These are phyloP conservation scores for Auricularia sp. DNA, from an alignment of 768 basidiomycete species.

Conservation along the genomic window DNA sequence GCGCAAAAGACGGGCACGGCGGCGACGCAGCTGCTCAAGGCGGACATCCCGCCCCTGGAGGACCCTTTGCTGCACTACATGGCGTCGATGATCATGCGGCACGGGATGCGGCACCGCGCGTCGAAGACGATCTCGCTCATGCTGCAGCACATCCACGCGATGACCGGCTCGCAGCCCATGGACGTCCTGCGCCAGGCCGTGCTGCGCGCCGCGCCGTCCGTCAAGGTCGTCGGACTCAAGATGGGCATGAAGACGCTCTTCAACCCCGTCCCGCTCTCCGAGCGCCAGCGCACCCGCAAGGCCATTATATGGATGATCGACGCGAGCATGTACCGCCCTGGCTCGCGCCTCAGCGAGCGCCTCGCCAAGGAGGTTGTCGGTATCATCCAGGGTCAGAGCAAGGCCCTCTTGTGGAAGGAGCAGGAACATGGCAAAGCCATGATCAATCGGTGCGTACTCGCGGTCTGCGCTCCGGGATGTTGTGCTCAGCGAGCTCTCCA, in stretches of 20 bases:
- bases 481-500: background rate
- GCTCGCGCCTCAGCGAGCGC: conserved; percentile 52
- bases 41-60: conserved; percentile 57
- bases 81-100: conserved; percentile 46
- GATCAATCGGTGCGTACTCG: conserved; percentile 55
- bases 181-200: conserved; percentile 73
- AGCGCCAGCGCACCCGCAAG: conserved; percentile 64
- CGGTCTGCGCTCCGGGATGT: background rate
- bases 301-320: conserved; percentile 66
- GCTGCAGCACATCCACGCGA: conserved; percentile 59
- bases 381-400: conserved; percentile 39
- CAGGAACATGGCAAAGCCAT: conserved; percentile 59
- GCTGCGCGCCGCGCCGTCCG: conserved; percentile 55
- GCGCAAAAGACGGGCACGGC: background rate
- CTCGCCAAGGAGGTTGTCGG: conserved; percentile 71
- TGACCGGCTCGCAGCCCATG: conserved; percentile 69
- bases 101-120: conserved; percentile 58
- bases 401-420: conserved; percentile 50
- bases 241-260: conserved; percentile 54
- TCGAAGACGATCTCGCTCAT: conserved; percentile 45
- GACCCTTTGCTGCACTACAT: conserved; percentile 68
- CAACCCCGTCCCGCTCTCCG: conserved; percentile 62
- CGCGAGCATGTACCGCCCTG: conserved; percentile 45
- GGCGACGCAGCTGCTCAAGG: conserved; percentile 1
- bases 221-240: conserved; percentile 45